Base-by-base conservation (phyloP, 2,329 filamentous ascomycete genomes). In the Ophiosphaerella herpotricha region DNA sequence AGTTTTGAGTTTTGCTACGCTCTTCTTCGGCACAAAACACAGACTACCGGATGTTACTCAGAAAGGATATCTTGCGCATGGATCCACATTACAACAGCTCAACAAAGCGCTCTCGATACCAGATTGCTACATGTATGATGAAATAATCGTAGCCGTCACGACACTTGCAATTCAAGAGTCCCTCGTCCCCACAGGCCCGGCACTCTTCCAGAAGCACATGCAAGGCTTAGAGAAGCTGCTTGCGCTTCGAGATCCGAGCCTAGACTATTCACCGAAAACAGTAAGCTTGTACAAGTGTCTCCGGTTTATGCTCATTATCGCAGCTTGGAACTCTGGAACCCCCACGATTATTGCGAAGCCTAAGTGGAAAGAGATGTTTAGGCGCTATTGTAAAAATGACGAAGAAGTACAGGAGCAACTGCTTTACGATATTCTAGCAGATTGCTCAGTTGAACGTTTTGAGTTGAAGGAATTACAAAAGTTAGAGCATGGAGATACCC, bases 131-230 rank as follows among this genome's bases (percentile, higher is more conserved):
- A 49, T 31, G 3, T 49, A 50, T 34, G 60, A 71, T 39, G 68
- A 69, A 4, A 40, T 70, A 8, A 48, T 71, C 9, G 57, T 67
- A 16, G 57, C 61, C 1, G 58, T 71, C 1, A 45, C 54, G 11
- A 58, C 63, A 7, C 41, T 71, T 14, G 58, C 62, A 21, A 63
- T 69, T 35, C 54, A 66, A 26, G 67, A 71, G 41, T 47, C 48
- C 7, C 51, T 68, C 29, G 52, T 67, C 2, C 64, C 67, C 4
- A 65, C 57, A 3, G 63, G 64, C 1, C 52, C 58, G 2, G 52
- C 52, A 13, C 50, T 60, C 23, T 64, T 60, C 48, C 21, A 67
- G 14, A 65, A 66, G 24, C 67, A 71, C 40, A 68, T 70, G 55
- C 37, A 50, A 33, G 66, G 66, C 6, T 40, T 70, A 5, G 66